These are phyloP conservation scores for Patellifolia procumbens DNA, from an alignment of 179 eudicot genomes.

Conservation along the genomic window DNA sequence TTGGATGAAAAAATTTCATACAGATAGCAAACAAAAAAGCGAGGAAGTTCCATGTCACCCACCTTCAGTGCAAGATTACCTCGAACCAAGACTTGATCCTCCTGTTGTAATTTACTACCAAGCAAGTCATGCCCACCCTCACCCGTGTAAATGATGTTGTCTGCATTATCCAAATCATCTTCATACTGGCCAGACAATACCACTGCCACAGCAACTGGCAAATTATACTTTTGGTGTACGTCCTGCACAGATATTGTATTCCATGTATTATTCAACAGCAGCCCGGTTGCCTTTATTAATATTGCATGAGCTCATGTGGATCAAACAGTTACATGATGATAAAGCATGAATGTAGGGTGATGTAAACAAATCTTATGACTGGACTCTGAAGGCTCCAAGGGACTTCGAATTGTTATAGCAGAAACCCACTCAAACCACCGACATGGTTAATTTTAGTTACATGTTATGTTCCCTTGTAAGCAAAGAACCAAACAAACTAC, in stretches of 20 bases:
- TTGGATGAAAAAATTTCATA: background rate
- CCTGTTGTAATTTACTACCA: slow-evolving; percentile 33
- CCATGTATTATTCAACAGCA: background rate
- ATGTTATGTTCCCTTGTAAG: background rate
- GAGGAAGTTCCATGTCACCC: slow-evolving; percentile 5
- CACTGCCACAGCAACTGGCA: slow-evolving; percentile 45
- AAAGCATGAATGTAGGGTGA: background rate
- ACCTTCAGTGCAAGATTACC: slow-evolving; percentile 44
- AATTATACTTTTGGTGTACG: slow-evolving; percentile 17
- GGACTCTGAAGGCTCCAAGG: background rate
- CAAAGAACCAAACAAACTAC: background rate
- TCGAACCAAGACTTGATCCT: slow-evolving; percentile 30
- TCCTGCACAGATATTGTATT: slow-evolving; percentile 20
- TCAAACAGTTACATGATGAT: background rate
- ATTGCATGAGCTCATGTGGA: slow-evolving; percentile 6
- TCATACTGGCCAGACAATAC: slow-evolving; percentile 45
- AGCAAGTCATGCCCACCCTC: slow-evolving; percentile 38
- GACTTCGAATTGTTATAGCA: background rate
- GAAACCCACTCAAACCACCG: background rate
- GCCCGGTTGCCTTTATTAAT: background rate
- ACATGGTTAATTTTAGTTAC: background rate
- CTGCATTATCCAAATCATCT: slow-evolving; percentile 38
- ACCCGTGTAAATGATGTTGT: slow-evolving; percentile 36
- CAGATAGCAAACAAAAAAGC: background rate
- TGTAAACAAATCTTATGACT: background rate